Base-by-base conservation (phyloP, 352 stramenopile genomes). In the Globisporangium perplexum region DNA sequence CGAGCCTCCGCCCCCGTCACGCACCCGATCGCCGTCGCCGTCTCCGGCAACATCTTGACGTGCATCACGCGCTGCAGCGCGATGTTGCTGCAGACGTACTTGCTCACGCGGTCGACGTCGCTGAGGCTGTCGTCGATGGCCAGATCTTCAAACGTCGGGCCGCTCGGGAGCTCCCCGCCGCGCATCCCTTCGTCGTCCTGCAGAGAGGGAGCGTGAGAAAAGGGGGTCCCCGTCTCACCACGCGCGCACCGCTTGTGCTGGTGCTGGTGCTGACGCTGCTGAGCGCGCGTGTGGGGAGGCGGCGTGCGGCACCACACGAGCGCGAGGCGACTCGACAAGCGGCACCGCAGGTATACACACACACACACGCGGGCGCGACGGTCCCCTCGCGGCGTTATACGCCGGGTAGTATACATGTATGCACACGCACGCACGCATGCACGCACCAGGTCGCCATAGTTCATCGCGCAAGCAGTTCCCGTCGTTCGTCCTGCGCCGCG, bases 81-180 rank as follows among this genome's bases (percentile, higher is more conserved):
- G 66, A 99, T 98, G 62, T 86, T 92, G 64, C 87, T 97, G 68
- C 84, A 95, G 50, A 88, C 86, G 69, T 99, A 99, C 58, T 96
- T 92, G 49, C 95, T 90, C 24, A 99, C 83, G 36, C 96, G 85
- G 59, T 98, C 83, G 33, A 98, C 68, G 55, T 98, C 80, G 56
- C 83, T 96, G 26, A 99, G 72, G 43, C 96, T 97, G 72, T 99
- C 96, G 76, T 99, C 96, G 62, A 99, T 98, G 7, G 96, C 97
- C 41, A 99, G 76, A 72, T 99, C 96, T 73, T 99, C 95, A 69
- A 99, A 99, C n/a, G 92, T 98, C 22, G 91, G 88, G 28, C 80
- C 81, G 42, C 65, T 73, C 20, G 62, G 59, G 10, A 81, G 59
- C 38, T 52, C 28, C 14, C 56, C 48, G 49, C 23, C 41, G 44